A percentile compares a stretch with the other conserved stretches of the same genome.
phyloP scores from a whole-genome alignment of 78 protist species.

The Monocercomonoides exilis region DNA sequence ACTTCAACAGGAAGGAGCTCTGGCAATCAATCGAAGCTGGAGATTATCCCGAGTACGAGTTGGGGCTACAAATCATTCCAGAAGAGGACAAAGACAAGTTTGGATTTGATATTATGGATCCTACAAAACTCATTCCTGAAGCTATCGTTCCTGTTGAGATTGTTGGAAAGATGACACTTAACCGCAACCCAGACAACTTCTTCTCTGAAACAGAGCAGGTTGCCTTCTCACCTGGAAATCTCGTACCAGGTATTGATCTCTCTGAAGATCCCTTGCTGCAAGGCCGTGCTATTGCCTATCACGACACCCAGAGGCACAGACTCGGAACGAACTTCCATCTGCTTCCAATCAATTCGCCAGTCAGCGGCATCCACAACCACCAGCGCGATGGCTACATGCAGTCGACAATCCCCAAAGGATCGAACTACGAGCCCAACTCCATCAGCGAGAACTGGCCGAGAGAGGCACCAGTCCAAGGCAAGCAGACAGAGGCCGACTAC shows the following conservation, averaged over 20 bases:
- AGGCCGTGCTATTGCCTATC: slow-evolving; percentile 63
- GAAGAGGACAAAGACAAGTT: slow-evolving; percentile 41
- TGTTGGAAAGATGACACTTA: slow-evolving; percentile 60
- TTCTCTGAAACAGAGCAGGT: slow-evolving; percentile 67
- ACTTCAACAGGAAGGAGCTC: slow-evolving; percentile 56
- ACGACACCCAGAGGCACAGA: slow-evolving; percentile 74
- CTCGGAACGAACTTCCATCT: slow-evolving; percentile 32
- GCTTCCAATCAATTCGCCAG: background rate
- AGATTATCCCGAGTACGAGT: slow-evolving; percentile 53
- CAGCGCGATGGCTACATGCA: background rate
- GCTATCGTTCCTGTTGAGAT: slow-evolving; percentile 48
- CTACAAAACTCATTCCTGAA: slow-evolving; percentile 74
- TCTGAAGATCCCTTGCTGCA: slow-evolving; percentile 58
- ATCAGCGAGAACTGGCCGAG: background rate
- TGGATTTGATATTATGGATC: slow-evolving; percentile 60
- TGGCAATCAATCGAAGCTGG: slow-evolving; percentile 56
- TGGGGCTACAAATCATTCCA: slow-evolving; percentile 57
- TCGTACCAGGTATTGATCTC: slow-evolving; percentile 70
- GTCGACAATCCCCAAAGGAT: background rate
- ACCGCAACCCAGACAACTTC: slow-evolving; percentile 73
- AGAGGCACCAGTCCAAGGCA: background rate
- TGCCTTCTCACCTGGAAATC: slow-evolving; percentile 69
- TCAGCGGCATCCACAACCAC: background rate
- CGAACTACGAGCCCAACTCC: slow-evolving; percentile 5
- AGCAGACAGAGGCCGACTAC: background rate